Evolutionary conservation across 2,329 filamentous ascomycete genomes (phyloP), one percentile per base, ranked within the genome.

Genomic region (Ascochyta lentis): DNA sequence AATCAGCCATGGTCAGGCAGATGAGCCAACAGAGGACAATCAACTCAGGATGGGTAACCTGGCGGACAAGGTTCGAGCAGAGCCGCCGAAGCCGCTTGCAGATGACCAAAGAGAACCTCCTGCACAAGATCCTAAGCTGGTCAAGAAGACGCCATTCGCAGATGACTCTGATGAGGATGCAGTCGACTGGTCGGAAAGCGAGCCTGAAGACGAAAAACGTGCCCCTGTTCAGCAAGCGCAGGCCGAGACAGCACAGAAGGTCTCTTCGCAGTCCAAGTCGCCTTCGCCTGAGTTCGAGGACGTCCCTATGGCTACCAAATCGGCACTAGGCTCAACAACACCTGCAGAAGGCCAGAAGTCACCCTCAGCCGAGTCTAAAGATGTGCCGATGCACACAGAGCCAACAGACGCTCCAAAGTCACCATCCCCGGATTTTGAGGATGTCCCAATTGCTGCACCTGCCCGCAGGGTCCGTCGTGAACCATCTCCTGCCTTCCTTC

Each of bases 161-260:
- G 64, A 68, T 39, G 68, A 76, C 16, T 73, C 71, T 1, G 76
- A 77, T 15, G 77, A 78, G 23, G 71, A 78, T 46, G 66, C 60
- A 6, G 63, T 80, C 31, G 81, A 84, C 1, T 85, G 83, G 83
- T 81, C 81, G 4, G 82, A 82, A 33, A 85, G 83, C 59, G 82
- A 85, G 24, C 64, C 66, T 27, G 73, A 75, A 46, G 56, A 62
- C 6, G 68, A 68, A 39, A 54, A 34, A 47, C 56, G 23, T 15
- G 31, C 42, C 26, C 42, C 43, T 38, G 13, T 45, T 19, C 37
- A 56, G 31, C 10, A 16, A 23, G 6, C 15, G 13, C 33, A 52
- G 16, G n/a, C 23, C 35, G 15, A 44, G n/a, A 12, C 24, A 23
- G 10, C 27, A 5, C n/a, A 45, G 6, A 41, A 37, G 40, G 19